phyloP scores from a whole-genome alignment of 2,329 filamentous ascomycete genomes.

The Penicillium sp. region DNA sequence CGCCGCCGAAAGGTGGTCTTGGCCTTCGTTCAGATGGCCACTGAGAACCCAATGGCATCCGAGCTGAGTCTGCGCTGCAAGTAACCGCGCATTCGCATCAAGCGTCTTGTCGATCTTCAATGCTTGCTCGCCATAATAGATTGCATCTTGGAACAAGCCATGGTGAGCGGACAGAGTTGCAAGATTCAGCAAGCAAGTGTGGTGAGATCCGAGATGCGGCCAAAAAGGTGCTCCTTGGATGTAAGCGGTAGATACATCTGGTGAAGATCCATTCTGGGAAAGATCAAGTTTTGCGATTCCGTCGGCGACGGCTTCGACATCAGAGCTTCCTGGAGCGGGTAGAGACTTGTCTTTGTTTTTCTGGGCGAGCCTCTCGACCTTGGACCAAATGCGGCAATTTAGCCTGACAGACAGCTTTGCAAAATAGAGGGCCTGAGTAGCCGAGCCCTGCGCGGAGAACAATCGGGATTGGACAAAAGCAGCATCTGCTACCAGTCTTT shows the following conservation, averaged over 20 bases:
- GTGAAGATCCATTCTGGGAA: slow-evolving; percentile 33
- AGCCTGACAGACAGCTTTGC: slow-evolving; percentile 52
- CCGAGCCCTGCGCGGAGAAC: slow-evolving; percentile 58
- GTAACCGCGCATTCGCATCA: slow-evolving; percentile 58
- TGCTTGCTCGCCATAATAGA: slow-evolving; percentile 85
- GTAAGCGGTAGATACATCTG: slow-evolving; percentile 47
- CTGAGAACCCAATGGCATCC: slow-evolving; percentile 54
- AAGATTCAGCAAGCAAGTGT: slow-evolving; percentile 71
- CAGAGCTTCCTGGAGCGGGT: slow-evolving; percentile 24
- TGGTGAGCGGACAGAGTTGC: slow-evolving; percentile 79
- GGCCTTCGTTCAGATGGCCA: slow-evolving; percentile 52
- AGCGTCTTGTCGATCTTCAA: slow-evolving; percentile 73
- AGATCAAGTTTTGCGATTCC: slow-evolving; percentile 44
- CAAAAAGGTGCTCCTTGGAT: slow-evolving; percentile 71
- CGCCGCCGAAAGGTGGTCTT: slow-evolving; percentile 62
- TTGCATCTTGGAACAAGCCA: slow-evolving; percentile 83
- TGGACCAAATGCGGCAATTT: slow-evolving; percentile 55
- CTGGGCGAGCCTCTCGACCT: slow-evolving; percentile 49
- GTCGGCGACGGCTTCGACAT: slow-evolving; percentile 41
- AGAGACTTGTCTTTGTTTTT: slow-evolving; percentile 35
- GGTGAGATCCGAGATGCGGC: slow-evolving; percentile 73
- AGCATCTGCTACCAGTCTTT: slow-evolving; percentile 60
- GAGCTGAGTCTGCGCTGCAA: slow-evolving; percentile 50
- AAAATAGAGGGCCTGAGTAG: slow-evolving; percentile 50
- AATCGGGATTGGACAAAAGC: slow-evolving; percentile 67